Evolutionary conservation across 371 early-diverging fungal species (phyloP), one percentile per base, ranked within the genome.

Genomic region (Dichotomocladium elegans): DNA sequence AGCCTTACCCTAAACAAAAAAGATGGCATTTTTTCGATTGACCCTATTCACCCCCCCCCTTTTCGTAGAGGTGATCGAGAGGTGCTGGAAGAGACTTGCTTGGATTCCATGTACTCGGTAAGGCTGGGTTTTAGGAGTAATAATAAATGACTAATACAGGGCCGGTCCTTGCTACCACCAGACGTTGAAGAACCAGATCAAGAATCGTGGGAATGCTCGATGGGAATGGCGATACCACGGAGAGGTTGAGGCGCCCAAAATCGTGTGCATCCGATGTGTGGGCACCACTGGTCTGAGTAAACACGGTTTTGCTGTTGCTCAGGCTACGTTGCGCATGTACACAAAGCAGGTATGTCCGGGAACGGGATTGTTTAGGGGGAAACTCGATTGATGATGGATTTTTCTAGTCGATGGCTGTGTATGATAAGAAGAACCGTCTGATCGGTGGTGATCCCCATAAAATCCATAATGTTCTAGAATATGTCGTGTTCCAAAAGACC

Each of bases 401-500:
- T 15, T 26, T 48, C 14, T 63, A 80, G 81, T 75, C 77, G 4
- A 83, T 86, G 72, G 79, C 81, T 47, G 77, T 77, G 30, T 81
- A 66, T 59, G 74, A 83, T 57, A 82, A 79, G 60, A 77, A 77
- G 65, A 75, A 79, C 60, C 67, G 70, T 35, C 43, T 80, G 35
- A 69, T 79, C 30, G 83, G 77, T 34, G 83, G 80, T 27, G 80
- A 79, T 51, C 73, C 77, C 35, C 70, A 79, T 55, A 82, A 80
- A 57, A 57, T 79, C 12, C 79, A 79, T 40, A 79, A 72, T 31
- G 74, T 88, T 10, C 61, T 71, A 26, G 89, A 89, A 60, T 85
- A 86, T 51, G 70, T 85, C 43, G 87, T 89, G 5, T 85, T 87
- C 68, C 90, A 90, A 64, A 70, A 85, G 49, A 72, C 81, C 10